Conservation (phyloP, 768 basidiomycete species). For the Lactarius quietus region DNA sequence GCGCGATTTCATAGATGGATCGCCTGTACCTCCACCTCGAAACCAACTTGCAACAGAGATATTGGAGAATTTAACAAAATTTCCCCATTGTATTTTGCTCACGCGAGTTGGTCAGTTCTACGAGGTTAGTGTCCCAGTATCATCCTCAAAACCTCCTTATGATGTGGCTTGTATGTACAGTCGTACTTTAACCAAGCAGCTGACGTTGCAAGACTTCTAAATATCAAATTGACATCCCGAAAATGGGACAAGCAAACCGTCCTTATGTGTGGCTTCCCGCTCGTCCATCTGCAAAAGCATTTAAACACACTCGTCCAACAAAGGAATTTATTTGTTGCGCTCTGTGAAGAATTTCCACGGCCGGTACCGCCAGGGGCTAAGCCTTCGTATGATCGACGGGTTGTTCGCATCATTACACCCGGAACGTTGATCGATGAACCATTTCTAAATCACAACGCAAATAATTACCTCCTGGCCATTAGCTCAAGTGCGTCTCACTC, state of each 20-base stretch:
- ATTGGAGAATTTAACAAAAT: slow-evolving; percentile 62
- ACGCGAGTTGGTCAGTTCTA: slow-evolving; percentile 96
- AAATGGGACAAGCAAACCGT: slow-evolving; percentile 68
- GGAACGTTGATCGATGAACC: slow-evolving; percentile 92
- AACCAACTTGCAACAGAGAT: slow-evolving; percentile 68
- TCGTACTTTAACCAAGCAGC: slow-evolving; percentile 92
- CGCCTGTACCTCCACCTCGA: slow-evolving; percentile 16
- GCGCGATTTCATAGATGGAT: slow-evolving; percentile 3
- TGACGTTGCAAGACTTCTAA: slow-evolving; percentile 69
- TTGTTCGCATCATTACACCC: slow-evolving; percentile 85
- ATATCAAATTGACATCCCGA: slow-evolving; percentile 78
- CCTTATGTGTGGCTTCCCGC: slow-evolving; percentile 89
- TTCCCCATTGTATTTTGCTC: slow-evolving; percentile 85
- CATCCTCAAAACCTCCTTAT: not conserved
- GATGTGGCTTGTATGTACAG: slow-evolving; percentile 38
- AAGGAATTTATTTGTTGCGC: slow-evolving; percentile 80
- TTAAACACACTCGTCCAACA: slow-evolving; percentile 83
- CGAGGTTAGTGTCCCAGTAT: slow-evolving; percentile 54
- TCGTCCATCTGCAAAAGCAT: slow-evolving; percentile 79
- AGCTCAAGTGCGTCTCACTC: slow-evolving; percentile 14
- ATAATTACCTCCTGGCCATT: slow-evolving; percentile 84
- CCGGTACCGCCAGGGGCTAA: slow-evolving; percentile 45
- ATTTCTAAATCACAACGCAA: slow-evolving; percentile 81
- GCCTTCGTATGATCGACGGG: slow-evolving; percentile 70
- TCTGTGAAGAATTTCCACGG: slow-evolving; percentile 87